A percentile compares a stretch with the other conserved stretches of the same genome.
Evolutionary conservation across 2,329 filamentous ascomycete species (phyloP).

Genomic region (Pseudocercospora pini-densiflorae): DNA sequence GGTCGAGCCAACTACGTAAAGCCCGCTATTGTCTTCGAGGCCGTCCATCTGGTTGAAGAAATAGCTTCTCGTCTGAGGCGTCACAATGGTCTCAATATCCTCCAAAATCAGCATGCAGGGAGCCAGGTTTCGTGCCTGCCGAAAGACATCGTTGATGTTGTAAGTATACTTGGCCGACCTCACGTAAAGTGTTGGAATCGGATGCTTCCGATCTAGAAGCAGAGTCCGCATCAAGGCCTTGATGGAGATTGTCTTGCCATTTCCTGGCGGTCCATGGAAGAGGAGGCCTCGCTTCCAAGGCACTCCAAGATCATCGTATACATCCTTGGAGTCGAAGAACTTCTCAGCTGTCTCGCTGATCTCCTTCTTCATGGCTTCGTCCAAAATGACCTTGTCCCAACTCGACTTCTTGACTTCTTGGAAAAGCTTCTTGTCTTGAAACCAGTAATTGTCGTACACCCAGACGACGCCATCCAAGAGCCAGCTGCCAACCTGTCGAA

Average conservation of each 20-base stretch:
- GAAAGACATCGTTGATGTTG: slow-evolving; percentile 59
- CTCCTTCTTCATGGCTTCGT: slow-evolving; percentile 49
- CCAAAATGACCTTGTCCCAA: slow-evolving; percentile 55
- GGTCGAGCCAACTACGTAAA: slow-evolving; percentile 60
- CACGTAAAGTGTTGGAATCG: slow-evolving; percentile 47
- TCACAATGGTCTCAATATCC: slow-evolving; percentile 71
- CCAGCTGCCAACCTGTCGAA: slow-evolving; percentile 24
- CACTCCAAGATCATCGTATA: slow-evolving; percentile 50
- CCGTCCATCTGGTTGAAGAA: slow-evolving; percentile 75
- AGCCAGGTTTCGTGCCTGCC: slow-evolving; percentile 63
- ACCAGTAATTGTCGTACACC: slow-evolving; percentile 51
- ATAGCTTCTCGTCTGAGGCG: slow-evolving; percentile 65
- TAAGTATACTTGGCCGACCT: slow-evolving; percentile 42
- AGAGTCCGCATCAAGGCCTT: slow-evolving; percentile 47
- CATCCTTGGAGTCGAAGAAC: slow-evolving; percentile 46
- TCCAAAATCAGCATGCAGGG: slow-evolving; percentile 74
- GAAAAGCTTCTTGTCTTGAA: slow-evolving; percentile 44
- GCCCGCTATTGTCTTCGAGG: slow-evolving; percentile 69
- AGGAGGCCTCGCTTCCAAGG: slow-evolving; percentile 54
- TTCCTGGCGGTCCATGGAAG: slow-evolving; percentile 40
- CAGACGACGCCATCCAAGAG: slow-evolving; percentile 43
- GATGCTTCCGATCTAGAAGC: slow-evolving; percentile 40
- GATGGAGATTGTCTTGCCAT: slow-evolving; percentile 53
- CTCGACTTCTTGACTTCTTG: slow-evolving; percentile 46
- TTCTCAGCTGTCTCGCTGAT: slow-evolving; percentile 44